Conservation (phyloP, 495 filamentous ascomycete genomes). For the Aspergillus nidulans region DNA sequence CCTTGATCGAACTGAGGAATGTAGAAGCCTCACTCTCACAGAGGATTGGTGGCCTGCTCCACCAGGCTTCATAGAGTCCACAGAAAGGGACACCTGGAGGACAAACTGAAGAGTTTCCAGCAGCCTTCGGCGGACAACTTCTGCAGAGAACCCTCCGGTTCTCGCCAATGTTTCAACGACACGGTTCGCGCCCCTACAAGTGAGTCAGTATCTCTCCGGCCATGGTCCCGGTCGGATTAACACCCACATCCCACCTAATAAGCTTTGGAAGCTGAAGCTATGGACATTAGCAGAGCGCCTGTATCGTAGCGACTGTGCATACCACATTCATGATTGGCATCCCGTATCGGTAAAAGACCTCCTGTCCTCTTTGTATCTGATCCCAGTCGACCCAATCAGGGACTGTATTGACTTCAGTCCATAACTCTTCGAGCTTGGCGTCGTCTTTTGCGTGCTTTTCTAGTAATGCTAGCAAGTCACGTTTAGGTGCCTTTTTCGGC, state of each 20-base stretch:
- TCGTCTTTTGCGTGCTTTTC: constrained; percentile 53
- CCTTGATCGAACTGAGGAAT: constrained; percentile 62
- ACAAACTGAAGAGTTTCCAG: constrained; percentile 75
- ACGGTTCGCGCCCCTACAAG: constrained; percentile 44
- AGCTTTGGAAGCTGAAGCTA: constrained; percentile 38
- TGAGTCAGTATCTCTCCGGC: not conserved
- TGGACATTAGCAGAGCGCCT: not conserved
- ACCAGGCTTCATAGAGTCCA: constrained; percentile 62
- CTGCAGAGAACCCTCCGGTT: constrained; percentile 72
- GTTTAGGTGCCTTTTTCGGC: constrained; percentile 23
- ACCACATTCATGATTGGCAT: constrained; percentile 53
- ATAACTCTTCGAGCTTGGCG: constrained; percentile 54
- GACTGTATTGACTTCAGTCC: constrained; percentile 64
- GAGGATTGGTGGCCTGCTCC: constrained; percentile 65
- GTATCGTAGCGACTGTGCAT: constrained; percentile 9
- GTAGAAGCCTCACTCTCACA: constrained; percentile 70
- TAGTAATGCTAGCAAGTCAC: constrained; percentile 62
- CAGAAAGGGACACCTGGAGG: constrained; percentile 62
- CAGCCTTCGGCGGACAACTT: constrained; percentile 63
- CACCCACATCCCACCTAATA: constrained; percentile 38
- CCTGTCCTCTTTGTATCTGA: constrained; percentile 60
- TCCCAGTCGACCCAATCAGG: constrained; percentile 81
- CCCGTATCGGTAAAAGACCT: constrained; percentile 69
- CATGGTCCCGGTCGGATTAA: not conserved
- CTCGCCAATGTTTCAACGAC: constrained; percentile 72